A percentile compares a stretch with the other conserved stretches of the same genome.
Conservation (phyloP, 192 early-diverging fungal genomes). For the Backusella circina region DNA sequence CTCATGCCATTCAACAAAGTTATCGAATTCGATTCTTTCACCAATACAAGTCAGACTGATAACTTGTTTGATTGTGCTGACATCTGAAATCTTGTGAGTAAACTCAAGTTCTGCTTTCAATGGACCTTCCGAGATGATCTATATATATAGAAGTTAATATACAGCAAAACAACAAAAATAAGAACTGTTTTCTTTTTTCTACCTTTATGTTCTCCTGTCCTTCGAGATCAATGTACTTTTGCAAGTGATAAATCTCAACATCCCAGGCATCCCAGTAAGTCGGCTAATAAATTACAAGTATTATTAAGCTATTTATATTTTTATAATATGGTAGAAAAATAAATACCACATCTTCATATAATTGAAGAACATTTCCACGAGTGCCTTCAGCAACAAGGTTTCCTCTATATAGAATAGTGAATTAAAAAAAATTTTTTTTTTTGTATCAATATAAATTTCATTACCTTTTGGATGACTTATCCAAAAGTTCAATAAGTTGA, state of each 20-base stretch:
- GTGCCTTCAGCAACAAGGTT: constrained; percentile 48
- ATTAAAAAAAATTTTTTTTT: neutral
- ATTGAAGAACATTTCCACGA: constrained; percentile 69
- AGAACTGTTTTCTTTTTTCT: constrained; percentile 7
- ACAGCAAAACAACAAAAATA: neutral
- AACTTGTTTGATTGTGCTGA: constrained; percentile 67
- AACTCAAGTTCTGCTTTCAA: constrained; percentile 70
- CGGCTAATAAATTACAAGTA: constrained; percentile 29
- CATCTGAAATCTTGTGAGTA: constrained; percentile 56
- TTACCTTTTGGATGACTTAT: constrained; percentile 35
- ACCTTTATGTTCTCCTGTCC: constrained; percentile 46
- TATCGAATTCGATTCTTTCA: constrained; percentile 81
- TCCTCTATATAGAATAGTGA: constrained; percentile 31
- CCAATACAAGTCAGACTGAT: constrained; percentile 78
- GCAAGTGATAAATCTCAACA: constrained; percentile 93
- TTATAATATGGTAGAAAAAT: constrained; percentile 11
- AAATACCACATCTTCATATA: constrained; percentile 83
- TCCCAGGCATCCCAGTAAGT: constrained; percentile 55
- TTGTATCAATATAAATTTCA: neutral
- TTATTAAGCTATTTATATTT: constrained; percentile 38
- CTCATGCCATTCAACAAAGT: constrained; percentile 89
- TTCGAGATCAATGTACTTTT: constrained; percentile 66
- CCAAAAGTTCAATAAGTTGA: constrained; percentile 63
- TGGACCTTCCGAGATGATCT: constrained; percentile 80
- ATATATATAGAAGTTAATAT: neutral